phyloP scores from a whole-genome alignment of 441 rosid species.

The Geranium incanum region DNA sequence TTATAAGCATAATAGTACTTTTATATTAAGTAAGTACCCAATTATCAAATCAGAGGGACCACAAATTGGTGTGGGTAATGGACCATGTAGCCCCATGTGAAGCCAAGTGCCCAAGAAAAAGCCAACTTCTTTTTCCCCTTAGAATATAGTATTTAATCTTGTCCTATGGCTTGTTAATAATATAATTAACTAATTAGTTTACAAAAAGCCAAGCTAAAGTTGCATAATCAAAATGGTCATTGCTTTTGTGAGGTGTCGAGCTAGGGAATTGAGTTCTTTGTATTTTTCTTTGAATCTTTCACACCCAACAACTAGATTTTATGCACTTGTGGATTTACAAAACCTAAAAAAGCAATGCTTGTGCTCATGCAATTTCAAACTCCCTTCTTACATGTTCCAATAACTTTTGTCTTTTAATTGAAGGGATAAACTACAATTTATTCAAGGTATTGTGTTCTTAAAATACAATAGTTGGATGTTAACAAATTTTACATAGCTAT shows the following conservation, averaged over 20 bases:
- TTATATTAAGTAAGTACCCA: not conserved
- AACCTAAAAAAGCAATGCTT: not conserved
- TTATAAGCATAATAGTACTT: not conserved
- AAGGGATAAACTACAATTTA: too few species aligned
- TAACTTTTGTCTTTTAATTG: not conserved
- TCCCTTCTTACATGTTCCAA: not conserved
- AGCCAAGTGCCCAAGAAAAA: conserved; percentile 21
- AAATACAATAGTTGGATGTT: too few species aligned
- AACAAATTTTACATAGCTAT: too few species aligned
- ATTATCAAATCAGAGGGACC: conserved; percentile 7
- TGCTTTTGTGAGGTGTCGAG: conserved; percentile 7
- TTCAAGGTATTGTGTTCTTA: too few species aligned
- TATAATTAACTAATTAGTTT: not conserved
- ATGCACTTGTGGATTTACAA: not conserved
- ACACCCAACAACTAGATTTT: not conserved
- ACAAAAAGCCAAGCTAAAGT: conserved; percentile 3
- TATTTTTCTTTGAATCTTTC: not conserved
- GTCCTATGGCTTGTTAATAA: not conserved
- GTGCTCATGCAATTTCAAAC: not conserved
- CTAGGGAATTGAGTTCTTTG: conserved; percentile 3
- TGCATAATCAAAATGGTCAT: not conserved
- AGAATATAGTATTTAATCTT: not conserved
- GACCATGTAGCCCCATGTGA: conserved; percentile 16
- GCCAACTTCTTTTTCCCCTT: conserved; percentile 13
- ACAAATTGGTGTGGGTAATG: conserved; percentile 8